phyloP scores from a whole-genome alignment of 2,329 filamentous ascomycete species.

The Fusarium humuli region DNA sequence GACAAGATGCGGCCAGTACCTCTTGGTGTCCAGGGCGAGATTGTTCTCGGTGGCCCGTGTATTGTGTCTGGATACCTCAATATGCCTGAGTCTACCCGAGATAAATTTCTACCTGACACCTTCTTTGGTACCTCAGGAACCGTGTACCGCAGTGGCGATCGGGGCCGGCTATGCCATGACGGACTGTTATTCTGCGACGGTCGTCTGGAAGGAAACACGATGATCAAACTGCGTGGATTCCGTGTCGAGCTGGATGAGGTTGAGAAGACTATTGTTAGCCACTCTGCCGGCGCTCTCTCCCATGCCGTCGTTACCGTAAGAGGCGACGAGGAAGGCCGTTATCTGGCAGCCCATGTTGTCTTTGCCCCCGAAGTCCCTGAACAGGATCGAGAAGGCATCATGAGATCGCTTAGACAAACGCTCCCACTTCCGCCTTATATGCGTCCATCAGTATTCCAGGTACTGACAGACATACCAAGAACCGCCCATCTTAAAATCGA shows the following conservation, averaged over 20 bases:
- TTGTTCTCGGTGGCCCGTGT: neutral
- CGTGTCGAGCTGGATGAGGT: neutral
- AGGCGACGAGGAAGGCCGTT: neutral
- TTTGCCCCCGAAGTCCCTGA: neutral
- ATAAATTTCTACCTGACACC: neutral
- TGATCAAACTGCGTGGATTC: neutral
- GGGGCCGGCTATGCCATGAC: neutral
- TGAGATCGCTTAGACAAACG: neutral
- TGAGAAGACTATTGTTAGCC: neutral
- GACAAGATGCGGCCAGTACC: neutral
- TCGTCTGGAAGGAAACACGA: neutral
- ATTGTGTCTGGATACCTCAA: neutral
- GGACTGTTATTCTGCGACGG: neutral
- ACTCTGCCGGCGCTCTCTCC: neutral
- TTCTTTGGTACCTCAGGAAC: neutral
- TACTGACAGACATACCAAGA: neutral
- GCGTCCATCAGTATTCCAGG: neutral
- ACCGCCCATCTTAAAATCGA: slow-evolving; percentile 1
- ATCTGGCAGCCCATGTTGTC: neutral
- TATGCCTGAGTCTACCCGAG: neutral
- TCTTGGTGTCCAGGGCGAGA: neutral
- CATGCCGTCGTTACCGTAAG: neutral
- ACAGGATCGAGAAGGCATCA: neutral
- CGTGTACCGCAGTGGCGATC: neutral
- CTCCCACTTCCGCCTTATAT: neutral